Evolutionary conservation across 129 eudicot genomes (phyloP).

Genomic region (Daucus carota): DNA sequence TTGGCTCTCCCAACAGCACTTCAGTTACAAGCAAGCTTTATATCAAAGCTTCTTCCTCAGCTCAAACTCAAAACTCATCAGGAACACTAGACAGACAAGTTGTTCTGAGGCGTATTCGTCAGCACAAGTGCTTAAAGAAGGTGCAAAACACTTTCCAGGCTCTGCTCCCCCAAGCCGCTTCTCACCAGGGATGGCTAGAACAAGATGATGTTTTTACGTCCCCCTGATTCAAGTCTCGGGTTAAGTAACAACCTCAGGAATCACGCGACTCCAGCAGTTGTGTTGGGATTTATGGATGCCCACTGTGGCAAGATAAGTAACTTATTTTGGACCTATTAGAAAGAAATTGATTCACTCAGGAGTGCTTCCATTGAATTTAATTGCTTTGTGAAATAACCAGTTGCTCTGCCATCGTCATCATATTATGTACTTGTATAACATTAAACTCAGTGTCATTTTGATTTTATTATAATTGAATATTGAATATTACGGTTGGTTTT

Average conservation of each 20-base stretch:
- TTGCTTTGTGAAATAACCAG: too few relatives aligned
- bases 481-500: too few relatives aligned
- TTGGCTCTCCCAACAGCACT: neutral
- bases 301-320: too few relatives aligned
- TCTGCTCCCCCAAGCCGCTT: conserved; percentile 8
- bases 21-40: conserved; percentile 30
- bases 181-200: conserved; percentile 29
- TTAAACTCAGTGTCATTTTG: too few relatives aligned
- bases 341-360: too few relatives aligned
- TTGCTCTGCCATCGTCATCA: too few relatives aligned
- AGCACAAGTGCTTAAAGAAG: conserved; percentile 39
- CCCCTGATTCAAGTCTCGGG: conserved; percentile 12
- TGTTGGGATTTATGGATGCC: neutral
- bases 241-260: neutral
- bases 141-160: conserved; percentile 28
- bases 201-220: conserved; percentile 28
- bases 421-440: too few relatives aligned
- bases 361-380: too few relatives aligned
- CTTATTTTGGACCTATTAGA: too few relatives aligned
- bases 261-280: neutral
- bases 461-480: too few relatives aligned
- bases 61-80: conserved; percentile 4
- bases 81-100: conserved; percentile 35
- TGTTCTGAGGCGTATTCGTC: conserved; percentile 36
- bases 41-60: conserved; percentile 24